Percentiles rank a stretch among this genome's conserved stretches.
These are phyloP conservation scores for Meripilus lineatus DNA, from an alignment of 1,284 basidiomycete species.

Conservation along the genomic window DNA sequence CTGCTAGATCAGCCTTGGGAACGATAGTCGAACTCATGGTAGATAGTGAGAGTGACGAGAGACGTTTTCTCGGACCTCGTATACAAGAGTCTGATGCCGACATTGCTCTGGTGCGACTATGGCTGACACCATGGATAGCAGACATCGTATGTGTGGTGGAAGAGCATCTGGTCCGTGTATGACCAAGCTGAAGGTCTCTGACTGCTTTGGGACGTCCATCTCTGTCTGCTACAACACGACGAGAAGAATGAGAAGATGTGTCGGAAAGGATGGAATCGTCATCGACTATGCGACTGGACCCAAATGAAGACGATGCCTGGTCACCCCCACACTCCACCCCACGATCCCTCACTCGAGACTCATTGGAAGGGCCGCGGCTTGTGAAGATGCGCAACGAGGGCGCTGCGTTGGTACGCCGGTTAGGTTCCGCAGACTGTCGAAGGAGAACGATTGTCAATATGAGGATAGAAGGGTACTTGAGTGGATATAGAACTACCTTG, in stretches of 20 bases:
- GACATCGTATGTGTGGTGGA: neutral
- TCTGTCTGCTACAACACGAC: neutral
- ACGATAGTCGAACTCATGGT: conserved; percentile 1
- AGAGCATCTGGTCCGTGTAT: too few relatives aligned
- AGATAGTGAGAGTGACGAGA: conserved; percentile 4
- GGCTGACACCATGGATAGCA: neutral
- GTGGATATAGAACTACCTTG: too few relatives aligned
- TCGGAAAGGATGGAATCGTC: neutral
- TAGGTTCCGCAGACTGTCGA: too few relatives aligned
- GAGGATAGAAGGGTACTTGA: too few relatives aligned
- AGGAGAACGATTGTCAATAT: too few relatives aligned
- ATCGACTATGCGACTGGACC: too few relatives aligned
- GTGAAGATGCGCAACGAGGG: neutral
- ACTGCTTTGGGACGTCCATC: neutral
- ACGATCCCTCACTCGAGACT: neutral
- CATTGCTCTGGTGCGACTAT: neutral
- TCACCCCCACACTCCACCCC: neutral
- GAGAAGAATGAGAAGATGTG: neutral
- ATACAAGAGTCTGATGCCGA: neutral
- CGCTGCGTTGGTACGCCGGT: too few relatives aligned
- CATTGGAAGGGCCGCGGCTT: neutral
- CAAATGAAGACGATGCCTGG: neutral
- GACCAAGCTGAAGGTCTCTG: neutral
- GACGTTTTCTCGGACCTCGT: neutral
- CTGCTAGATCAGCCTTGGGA: conserved; percentile 8